phyloP scores from a whole-genome alignment of 163 green algal species.

The Scenedesmus sp. region DNA sequence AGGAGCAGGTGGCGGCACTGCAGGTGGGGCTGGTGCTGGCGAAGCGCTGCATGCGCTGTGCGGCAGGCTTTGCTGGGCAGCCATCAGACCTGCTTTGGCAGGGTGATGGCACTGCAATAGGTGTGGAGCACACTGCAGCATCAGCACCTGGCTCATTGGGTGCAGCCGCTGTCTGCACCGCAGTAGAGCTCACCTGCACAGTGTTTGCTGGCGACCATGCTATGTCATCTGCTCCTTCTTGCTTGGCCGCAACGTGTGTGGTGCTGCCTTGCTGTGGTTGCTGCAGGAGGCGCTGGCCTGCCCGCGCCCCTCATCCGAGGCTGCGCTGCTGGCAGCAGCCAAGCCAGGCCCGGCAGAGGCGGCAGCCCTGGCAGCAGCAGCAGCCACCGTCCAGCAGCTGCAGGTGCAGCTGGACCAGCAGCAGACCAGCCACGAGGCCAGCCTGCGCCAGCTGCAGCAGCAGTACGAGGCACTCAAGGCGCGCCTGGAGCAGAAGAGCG shows the following conservation, averaged over 20 bases:
- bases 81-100: no score
- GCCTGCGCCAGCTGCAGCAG: slow-evolving; percentile 65
- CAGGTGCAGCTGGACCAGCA: slow-evolving; percentile 66
- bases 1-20: slow-evolving; percentile 25
- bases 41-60: background rate
- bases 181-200: no score
- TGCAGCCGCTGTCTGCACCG: no score
- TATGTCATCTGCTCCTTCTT: no score
- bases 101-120: no score
- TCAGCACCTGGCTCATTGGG: no score
- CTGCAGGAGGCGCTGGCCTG: slow-evolving; percentile 21
- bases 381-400: slow-evolving; percentile 36
- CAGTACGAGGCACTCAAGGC: slow-evolving; percentile 72
- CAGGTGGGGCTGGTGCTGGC: background rate
- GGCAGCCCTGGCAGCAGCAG: slow-evolving; percentile 60
- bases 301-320: slow-evolving; percentile 60
- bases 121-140: no score
- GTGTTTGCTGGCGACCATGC: no score
- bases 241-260: no score
- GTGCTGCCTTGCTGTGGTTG: background rate
- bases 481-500: slow-evolving; percentile 62
- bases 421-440: slow-evolving; percentile 56
- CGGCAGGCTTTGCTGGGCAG: background rate
- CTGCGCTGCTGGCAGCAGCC: slow-evolving; percentile 58
- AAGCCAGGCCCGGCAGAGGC: slow-evolving; percentile 57